Evolutionary conservation across 2,329 filamentous ascomycete genomes (phyloP), one percentile per base, ranked within the genome.

Genomic region (Pestalotiopsis sp.): DNA sequence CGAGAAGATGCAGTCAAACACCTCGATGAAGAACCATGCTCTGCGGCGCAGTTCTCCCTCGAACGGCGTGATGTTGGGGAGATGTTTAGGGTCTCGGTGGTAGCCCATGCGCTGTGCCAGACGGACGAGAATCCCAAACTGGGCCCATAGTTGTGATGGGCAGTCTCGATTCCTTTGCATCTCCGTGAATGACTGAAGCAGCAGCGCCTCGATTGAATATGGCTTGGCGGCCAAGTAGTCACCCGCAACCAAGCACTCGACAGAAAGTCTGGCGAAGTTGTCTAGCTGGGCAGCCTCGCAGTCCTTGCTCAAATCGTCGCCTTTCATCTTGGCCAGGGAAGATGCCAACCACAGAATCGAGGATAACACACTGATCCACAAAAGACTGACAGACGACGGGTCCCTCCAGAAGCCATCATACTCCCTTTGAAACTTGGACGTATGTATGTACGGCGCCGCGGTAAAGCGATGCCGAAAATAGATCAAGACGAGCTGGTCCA

Each of bases 91-190:
- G 59, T 87, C 85, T 9, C 85, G 82, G 68, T 87, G 85, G 68
- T 87, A 87, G 14, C 85, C 85, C 75, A 85, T 81, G 6, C 83
- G 80, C 74, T 87, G 85, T 4, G 85, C 85, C 25, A 87, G 79
- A 5, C 85, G 82, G 2, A 82, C 80, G 4, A 82, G 80, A 20
- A 86, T 77, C 56, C 81, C 81, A 70, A 85, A 83, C 25, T 85
- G 78, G 4, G 83, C 80, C 85, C 85, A 87, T 25, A 86, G 75
- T 3, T 80, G 78, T 5, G 83, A 77, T 61, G 85, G 81, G 4
- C 81, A 76, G 65, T 85, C 83, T 36, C 77, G 76, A 20, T 78
- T 79, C 64, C 79, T 80, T 65, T 82, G 75, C 71, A 84, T 77
- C 56, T 84, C 80, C 9, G 80, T 79, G 72, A 82, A 83, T 5